Base-by-base conservation (phyloP, 176 grass and related monocot genomes). In the Oryza coarctata region DNA sequence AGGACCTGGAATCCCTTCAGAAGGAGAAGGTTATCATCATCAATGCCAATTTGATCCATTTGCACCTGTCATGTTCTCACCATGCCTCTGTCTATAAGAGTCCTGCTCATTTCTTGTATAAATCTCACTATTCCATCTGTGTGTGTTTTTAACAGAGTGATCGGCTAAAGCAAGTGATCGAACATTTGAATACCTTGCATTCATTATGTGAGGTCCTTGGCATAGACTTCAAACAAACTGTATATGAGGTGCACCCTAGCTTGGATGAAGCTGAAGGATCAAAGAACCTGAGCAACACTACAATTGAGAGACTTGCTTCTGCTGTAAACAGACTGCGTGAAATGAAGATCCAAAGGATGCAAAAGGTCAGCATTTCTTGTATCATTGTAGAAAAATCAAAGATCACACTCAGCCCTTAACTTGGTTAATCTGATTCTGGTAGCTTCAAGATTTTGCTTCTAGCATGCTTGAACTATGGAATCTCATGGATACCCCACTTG, bases 371-470 rank as follows among this genome's bases (percentile, higher is more conserved):
- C 20, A 43, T 72, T 89, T 61, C 31, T 7, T 84, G 29, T 58
- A 58, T 29, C 22, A 50, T 32, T 82, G 4, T 8, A 68, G 29
- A 67, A 11, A n/a, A 49, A 67, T 78, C 6, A 68, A 47, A 35
- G 43, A 29, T 3, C 29, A 3, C 47, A 47, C 71, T 66, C 17
- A 77, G 30, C 61, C 22, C 34, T 47, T 81, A 70, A 80, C 79
- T 63, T 49, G 38, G 11, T 41, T 82, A 29, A 29, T 62, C 23
- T 84, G 35, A 73, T 65, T 74, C 23, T 66, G 20, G 36, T 82
- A 95, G 96, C 90, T 98, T 90, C 93, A 95, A 90, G 86, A 93
- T 83, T 80, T 93, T 61, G 93, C 89, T n/a, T 91, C 88, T 35
- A 88, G 76, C 76, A 88, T 98, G 88, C 86, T 98, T 44, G 90